These are phyloP conservation scores for Cynara cardunculus DNA, from an alignment of 129 eudicot species.

Conservation along the genomic window DNA sequence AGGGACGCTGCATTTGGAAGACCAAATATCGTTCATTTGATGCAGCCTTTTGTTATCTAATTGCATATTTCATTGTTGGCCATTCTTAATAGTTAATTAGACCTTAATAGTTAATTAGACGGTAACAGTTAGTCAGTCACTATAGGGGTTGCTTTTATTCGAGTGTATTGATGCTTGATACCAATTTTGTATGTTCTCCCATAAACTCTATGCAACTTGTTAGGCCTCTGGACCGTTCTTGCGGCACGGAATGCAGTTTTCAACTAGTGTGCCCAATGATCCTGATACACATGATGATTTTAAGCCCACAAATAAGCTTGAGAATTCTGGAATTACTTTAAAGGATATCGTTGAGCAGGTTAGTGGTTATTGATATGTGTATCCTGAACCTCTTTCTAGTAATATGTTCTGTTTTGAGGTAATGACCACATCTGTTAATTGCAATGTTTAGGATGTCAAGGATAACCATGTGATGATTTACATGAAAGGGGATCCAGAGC, in stretches of 20 bases:
- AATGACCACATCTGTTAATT: slow-evolving; percentile 10
- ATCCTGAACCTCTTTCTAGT: not conserved
- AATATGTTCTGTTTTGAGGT: not conserved
- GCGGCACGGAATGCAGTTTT: slow-evolving; percentile 53
- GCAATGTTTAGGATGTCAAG: slow-evolving; percentile 74
- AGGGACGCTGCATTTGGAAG: not conserved
- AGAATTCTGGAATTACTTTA: slow-evolving; percentile 52
- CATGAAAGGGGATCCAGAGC: slow-evolving; percentile 97
- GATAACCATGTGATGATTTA: slow-evolving; percentile 90
- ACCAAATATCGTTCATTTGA: not conserved
- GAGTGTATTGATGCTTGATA: not conserved
- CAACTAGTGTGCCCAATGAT: slow-evolving; percentile 65
- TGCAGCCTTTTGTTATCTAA: not conserved
- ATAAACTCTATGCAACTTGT: not conserved
- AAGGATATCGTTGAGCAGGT: slow-evolving; percentile 93
- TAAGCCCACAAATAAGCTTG: slow-evolving; percentile 71
- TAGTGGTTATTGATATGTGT: not conserved
- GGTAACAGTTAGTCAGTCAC: not conserved
- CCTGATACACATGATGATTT: slow-evolving; percentile 96
- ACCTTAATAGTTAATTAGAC: not conserved
- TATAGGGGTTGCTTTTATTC: not conserved
- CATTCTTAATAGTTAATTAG: not conserved
- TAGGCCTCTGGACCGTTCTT: slow-evolving; percentile 53
- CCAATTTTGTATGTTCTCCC: not conserved
- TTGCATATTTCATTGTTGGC: not conserved